Conservation (phyloP, 768 basidiomycete species). For the Suillus fuscotomentosus region DNA sequence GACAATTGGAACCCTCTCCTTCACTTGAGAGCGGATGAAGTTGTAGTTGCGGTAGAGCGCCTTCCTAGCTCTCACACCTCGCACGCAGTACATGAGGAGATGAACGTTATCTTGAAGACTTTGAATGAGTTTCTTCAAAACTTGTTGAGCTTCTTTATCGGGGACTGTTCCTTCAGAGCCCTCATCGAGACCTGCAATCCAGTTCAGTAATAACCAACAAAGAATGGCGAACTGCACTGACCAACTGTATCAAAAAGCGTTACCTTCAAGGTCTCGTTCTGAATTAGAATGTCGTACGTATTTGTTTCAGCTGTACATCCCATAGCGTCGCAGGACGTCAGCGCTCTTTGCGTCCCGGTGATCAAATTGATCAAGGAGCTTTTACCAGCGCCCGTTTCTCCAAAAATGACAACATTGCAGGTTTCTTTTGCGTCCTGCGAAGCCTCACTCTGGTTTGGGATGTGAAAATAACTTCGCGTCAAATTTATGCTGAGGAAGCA, state of each 20-base stretch:
- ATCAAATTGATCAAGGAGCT: slow-evolving; percentile 31
- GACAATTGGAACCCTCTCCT: slow-evolving; percentile 28
- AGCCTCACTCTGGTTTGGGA: no score
- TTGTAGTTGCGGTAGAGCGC: slow-evolving; percentile 28
- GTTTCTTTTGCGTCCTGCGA: not conserved
- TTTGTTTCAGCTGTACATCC: slow-evolving; percentile 12
- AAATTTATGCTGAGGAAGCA: no score
- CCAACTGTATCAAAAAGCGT: slow-evolving; percentile 30
- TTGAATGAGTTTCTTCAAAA: slow-evolving; percentile 32
- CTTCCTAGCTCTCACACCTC: slow-evolving; percentile 26
- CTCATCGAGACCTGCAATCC: slow-evolving; percentile 26
- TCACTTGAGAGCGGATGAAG: slow-evolving; percentile 27
- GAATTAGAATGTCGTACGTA: not conserved
- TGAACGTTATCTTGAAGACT: slow-evolving; percentile 27
- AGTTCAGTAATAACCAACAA: not conserved
- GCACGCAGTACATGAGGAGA: slow-evolving; percentile 33
- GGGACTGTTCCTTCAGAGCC: slow-evolving; percentile 26
- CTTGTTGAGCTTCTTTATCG: slow-evolving; percentile 18
- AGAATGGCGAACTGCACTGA: not conserved
- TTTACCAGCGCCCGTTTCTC: slow-evolving; percentile 31
- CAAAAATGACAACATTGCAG: slow-evolving; percentile 28
- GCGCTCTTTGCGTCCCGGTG: slow-evolving; percentile 27
- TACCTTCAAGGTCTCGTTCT: not conserved
- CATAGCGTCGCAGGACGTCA: slow-evolving; percentile 15
- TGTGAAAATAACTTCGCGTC: no score